Percentiles rank a stretch among this genome's conserved stretches.
Evolutionary conservation across 768 basidiomycete species (phyloP).

Genomic region (Suillus placidus): DNA sequence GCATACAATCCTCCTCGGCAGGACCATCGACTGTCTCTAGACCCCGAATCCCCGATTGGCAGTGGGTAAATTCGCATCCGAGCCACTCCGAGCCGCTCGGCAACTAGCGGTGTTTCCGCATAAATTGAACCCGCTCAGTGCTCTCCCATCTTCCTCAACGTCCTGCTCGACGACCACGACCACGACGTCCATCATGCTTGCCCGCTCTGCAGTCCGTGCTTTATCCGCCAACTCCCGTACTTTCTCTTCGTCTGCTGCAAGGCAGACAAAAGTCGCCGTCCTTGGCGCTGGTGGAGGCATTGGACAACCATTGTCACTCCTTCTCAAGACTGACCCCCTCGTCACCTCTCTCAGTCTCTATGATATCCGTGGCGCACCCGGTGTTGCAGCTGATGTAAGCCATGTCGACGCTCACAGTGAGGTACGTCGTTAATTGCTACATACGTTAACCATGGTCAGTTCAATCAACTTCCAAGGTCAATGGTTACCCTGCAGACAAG

Average conservation of each 20-base stretch:
- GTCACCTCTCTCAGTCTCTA: constrained; percentile 86
- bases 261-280: constrained; percentile 88
- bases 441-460: constrained; percentile 9
- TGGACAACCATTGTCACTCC: constrained; percentile 93
- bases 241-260: constrained; percentile 75
- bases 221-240: constrained; percentile 58
- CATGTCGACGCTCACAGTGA: constrained; percentile 88
- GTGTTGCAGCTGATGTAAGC: constrained; percentile 96
- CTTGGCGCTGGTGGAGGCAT: constrained; percentile 99
- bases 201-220: constrained; percentile 62
- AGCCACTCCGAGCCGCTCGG: constrained; percentile 2
- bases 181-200: constrained; percentile 55
- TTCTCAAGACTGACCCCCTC: constrained; percentile 91
- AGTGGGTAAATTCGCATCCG: background rate
- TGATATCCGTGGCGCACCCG: constrained; percentile 94
- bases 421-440: constrained; percentile 46
- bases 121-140: constrained; percentile 1
- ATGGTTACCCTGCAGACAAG: constrained; percentile 81
- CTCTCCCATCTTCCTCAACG: background rate
- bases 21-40: too few species aligned
- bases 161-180: constrained; percentile 10
- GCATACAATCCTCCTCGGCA: background rate
- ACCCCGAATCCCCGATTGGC: too few species aligned
- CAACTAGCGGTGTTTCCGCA: constrained; percentile 2
- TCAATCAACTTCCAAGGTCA: constrained; percentile 50